Evolutionary conservation across 345 rosid genomes (phyloP).

Genomic region (Orychophragmus violaceus): DNA sequence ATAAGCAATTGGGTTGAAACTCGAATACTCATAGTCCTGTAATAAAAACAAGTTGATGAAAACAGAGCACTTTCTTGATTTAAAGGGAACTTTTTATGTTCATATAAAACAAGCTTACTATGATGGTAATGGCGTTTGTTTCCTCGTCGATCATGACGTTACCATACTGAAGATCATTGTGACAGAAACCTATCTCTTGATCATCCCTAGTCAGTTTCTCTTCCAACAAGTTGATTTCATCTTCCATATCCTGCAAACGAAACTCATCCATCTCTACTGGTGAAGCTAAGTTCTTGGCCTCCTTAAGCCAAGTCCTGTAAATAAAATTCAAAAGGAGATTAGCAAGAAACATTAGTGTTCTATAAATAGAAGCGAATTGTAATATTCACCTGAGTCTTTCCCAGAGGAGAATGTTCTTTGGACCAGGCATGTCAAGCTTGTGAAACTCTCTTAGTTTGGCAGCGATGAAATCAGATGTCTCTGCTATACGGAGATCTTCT

Average conservation of each 20-base stretch:
- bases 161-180: slow-evolving; percentile 95
- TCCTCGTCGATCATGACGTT: slow-evolving; percentile 95
- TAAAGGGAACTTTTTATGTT: not conserved
- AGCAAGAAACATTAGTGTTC: not conserved
- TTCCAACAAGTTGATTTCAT: slow-evolving; percentile 56
- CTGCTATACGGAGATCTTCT: slow-evolving; percentile 60
- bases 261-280: slow-evolving; percentile 45
- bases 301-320: slow-evolving; percentile 57
- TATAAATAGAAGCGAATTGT: not conserved
- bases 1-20: slow-evolving; percentile 82
- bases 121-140: slow-evolving; percentile 62
- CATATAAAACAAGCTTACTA: slow-evolving; percentile 45
- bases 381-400: slow-evolving; percentile 56
- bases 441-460: slow-evolving; percentile 82
- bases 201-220: slow-evolving; percentile 34
- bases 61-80: slow-evolving; percentile 12
- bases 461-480: slow-evolving; percentile 64
- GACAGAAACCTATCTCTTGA: slow-evolving; percentile 82
- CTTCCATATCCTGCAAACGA: slow-evolving; percentile 45
- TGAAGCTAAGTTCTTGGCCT: slow-evolving; percentile 54
- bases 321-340: not conserved
- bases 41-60: not conserved
- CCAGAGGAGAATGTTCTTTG: slow-evolving; percentile 56
- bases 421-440: slow-evolving; percentile 75
- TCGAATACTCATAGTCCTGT: slow-evolving; percentile 92